These are phyloP conservation scores for Lasiodiplodia sp. DNA, from an alignment of 2,329 filamentous ascomycete genomes.

Conservation along the genomic window DNA sequence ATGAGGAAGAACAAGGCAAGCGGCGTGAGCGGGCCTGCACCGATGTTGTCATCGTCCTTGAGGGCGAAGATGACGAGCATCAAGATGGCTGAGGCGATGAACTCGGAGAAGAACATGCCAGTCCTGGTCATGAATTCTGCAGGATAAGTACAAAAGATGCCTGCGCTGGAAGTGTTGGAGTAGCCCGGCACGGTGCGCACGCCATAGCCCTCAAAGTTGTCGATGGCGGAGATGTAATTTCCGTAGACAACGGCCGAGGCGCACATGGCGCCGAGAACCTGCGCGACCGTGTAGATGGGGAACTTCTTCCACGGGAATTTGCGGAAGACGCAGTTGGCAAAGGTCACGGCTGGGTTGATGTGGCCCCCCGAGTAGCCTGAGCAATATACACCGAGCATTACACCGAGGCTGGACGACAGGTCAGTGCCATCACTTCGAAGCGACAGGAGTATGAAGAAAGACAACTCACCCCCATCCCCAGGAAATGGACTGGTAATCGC, in stretches of 20 bases:
- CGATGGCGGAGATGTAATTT: conserved; percentile 50
- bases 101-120: conserved; percentile 75
- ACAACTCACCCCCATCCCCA: conserved; percentile 37
- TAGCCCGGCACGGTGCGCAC: conserved; percentile 46
- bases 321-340: conserved; percentile 52
- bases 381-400: conserved; percentile 61
- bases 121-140: conserved; percentile 67
- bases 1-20: conserved; percentile 70
- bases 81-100: conserved; percentile 69
- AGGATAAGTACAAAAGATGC: conserved; percentile 75
- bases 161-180: conserved; percentile 63
- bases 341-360: conserved; percentile 66
- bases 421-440: background rate
- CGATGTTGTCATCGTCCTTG: conserved; percentile 59
- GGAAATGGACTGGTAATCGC: conserved; percentile 42
- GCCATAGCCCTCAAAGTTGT: conserved; percentile 61
- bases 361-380: conserved; percentile 68
- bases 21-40: conserved; percentile 54
- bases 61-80: conserved; percentile 76
- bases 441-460: background rate
- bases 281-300: conserved; percentile 58
- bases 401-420: conserved; percentile 26
- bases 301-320: conserved; percentile 65
- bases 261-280: conserved; percentile 60
- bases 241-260: conserved; percentile 57